Percentiles rank a stretch among this genome's conserved stretches.
Evolutionary conservation across 306 rosid species (phyloP).

Genomic region (Vigna angularis): DNA sequence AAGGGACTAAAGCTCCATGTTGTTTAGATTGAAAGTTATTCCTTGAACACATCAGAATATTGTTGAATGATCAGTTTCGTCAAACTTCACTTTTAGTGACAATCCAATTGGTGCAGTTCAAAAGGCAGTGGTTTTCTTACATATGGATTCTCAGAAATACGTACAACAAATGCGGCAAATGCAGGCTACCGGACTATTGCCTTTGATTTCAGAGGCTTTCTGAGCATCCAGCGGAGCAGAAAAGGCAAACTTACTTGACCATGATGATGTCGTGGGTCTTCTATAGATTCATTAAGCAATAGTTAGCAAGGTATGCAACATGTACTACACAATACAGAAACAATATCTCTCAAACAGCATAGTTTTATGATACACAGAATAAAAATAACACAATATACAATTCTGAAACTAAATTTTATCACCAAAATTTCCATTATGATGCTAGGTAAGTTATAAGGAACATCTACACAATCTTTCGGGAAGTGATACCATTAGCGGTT

Average conservation of each 20-base stretch:
- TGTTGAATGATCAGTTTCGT: background rate
- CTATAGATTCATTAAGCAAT: slow-evolving; percentile 55
- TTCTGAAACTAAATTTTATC: too few species aligned
- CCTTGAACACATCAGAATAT: too few species aligned
- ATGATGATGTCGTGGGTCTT: slow-evolving; percentile 49
- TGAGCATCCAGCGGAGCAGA: slow-evolving; percentile 64
- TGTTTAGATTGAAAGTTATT: too few species aligned
- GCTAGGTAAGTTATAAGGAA: slow-evolving; percentile 56
- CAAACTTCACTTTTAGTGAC: background rate
- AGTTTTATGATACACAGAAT: background rate
- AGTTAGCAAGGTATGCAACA: slow-evolving; percentile 51
- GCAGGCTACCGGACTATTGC: slow-evolving; percentile 72
- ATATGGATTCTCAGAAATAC: too few species aligned
- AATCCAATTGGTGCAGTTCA: slow-evolving; percentile 46
- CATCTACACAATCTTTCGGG: slow-evolving; percentile 61
- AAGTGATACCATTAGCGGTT: slow-evolving; percentile 60
- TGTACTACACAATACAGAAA: slow-evolving; percentile 23
- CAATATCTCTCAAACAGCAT: background rate
- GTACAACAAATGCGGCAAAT: background rate
- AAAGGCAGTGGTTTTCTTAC: background rate
- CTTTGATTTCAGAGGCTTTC: slow-evolving; percentile 73
- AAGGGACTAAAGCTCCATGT: slow-evolving; percentile 73
- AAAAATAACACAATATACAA: background rate
- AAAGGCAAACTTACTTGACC: slow-evolving; percentile 54
- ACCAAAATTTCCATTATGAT: background rate